Conservation (phyloP, 192 early-diverging fungal species). For the Geranomyces michiganensis region DNA sequence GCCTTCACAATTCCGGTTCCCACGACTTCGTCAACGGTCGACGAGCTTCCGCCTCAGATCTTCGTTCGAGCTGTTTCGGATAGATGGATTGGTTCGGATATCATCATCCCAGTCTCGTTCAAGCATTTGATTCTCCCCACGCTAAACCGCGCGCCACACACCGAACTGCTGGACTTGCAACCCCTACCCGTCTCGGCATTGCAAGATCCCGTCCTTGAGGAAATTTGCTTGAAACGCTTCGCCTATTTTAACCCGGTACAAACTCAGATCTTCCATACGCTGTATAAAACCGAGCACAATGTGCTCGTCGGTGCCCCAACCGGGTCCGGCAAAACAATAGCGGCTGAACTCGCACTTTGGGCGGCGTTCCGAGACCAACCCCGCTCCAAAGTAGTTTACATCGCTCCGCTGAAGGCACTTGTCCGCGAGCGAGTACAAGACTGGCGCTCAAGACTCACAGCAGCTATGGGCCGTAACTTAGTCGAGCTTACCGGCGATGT, state of each 20-base stretch:
- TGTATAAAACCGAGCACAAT: slow-evolving; percentile 85
- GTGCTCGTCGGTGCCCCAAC: slow-evolving; percentile 94
- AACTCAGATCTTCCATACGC: slow-evolving; percentile 97
- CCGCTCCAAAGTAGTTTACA: slow-evolving; percentile 89
- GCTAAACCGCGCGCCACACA: slow-evolving; percentile 76
- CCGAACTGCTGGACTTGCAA: slow-evolving; percentile 89
- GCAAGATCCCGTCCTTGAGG: slow-evolving; percentile 79
- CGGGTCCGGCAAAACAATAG: slow-evolving; percentile 97
- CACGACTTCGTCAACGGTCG: slow-evolving; percentile 47
- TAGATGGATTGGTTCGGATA: slow-evolving; percentile 92
- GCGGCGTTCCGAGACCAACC: slow-evolving; percentile 82
- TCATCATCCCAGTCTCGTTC: slow-evolving; percentile 83
- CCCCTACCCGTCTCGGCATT: slow-evolving; percentile 89
- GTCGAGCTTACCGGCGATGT: slow-evolving; percentile 97
- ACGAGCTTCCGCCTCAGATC: slow-evolving; percentile 89
- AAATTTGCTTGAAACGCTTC: slow-evolving; percentile 81
- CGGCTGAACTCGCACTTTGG: slow-evolving; percentile 96
- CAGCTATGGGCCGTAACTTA: slow-evolving; percentile 76
- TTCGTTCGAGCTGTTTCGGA: slow-evolving; percentile 94
- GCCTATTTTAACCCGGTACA: slow-evolving; percentile 98
- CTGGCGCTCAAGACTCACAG: slow-evolving; percentile 75
- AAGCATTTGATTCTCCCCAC: slow-evolving; percentile 89
- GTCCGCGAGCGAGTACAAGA: slow-evolving; percentile 93
- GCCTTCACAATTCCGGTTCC: slow-evolving; percentile 90
- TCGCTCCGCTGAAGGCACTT: slow-evolving; percentile 96